These are phyloP conservation scores for Trichocladium uniseriatum DNA, from an alignment of 495 filamentous ascomycete species.

Conservation along the genomic window DNA sequence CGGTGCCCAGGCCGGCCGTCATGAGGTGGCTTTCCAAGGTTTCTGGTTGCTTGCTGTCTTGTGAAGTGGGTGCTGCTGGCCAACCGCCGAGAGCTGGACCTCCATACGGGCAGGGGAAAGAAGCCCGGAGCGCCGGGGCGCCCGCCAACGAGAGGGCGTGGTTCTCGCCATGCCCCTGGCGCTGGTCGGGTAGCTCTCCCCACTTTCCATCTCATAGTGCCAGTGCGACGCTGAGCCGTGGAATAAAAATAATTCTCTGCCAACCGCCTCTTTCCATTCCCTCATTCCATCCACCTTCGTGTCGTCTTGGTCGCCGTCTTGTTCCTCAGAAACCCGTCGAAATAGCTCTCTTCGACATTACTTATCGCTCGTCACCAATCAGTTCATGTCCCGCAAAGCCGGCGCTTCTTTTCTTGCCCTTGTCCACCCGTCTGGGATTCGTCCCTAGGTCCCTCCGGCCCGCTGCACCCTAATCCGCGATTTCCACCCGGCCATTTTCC, in stretches of 20 bases:
- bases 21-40: no score
- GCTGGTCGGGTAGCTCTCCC: conserved; percentile 19
- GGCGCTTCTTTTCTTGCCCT: not conserved
- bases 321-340: not conserved
- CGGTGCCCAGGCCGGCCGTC: no score
- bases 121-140: conserved; percentile 1
- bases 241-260: conserved; percentile 29
- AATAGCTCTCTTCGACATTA: not conserved
- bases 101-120: conserved; percentile 2
- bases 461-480: conserved; percentile 1
- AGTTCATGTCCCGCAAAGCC: not conserved
- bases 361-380: not conserved
- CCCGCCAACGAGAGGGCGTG: conserved; percentile 11
- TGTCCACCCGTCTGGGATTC: not conserved
- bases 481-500: conserved; percentile 4
- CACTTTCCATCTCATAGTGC: conserved; percentile 14
- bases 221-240: conserved; percentile 13
- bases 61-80: not conserved
- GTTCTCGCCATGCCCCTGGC: conserved; percentile 18
- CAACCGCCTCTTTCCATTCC: conserved; percentile 16
- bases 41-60: no score
- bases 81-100: conserved; percentile 11
- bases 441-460: not conserved
- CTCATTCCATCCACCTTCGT: conserved; percentile 4
- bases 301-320: not conserved